These are phyloP conservation scores for Neofusicoccum ribis DNA, from an alignment of 2,329 filamentous ascomycete genomes.

Conservation along the genomic window DNA sequence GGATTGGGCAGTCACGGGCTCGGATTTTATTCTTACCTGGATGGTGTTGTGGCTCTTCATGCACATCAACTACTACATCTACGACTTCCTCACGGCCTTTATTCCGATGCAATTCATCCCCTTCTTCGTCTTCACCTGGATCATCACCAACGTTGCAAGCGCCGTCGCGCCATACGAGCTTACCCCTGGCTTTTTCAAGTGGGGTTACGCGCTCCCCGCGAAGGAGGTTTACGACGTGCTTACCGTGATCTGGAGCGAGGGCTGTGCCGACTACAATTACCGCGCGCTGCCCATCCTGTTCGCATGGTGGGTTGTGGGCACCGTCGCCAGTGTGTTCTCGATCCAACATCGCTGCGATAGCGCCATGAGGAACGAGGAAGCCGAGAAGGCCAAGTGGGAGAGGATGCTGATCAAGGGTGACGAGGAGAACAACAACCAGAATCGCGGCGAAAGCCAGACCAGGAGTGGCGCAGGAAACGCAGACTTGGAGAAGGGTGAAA, in stretches of 20 bases:
- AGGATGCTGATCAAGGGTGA: conserved; percentile 9
- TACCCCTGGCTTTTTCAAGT: conserved; percentile 39
- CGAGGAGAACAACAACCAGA: neutral
- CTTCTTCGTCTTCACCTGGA: conserved; percentile 46
- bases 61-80: conserved; percentile 43
- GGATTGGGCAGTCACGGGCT: conserved; percentile 38
- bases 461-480: neutral
- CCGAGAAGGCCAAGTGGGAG: conserved; percentile 10
- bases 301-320: conserved; percentile 37
- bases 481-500: conserved; percentile 2
- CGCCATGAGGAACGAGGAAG: neutral
- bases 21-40: conserved; percentile 44
- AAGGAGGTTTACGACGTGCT: conserved; percentile 42
- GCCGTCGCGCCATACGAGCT: conserved; percentile 45
- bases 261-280: conserved; percentile 43
- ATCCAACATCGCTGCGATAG: neutral
- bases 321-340: neutral
- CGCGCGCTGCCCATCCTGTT: conserved; percentile 47
- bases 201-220: conserved; percentile 41
- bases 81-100: conserved; percentile 44
- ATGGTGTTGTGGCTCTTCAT: conserved; percentile 44
- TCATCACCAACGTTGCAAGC: conserved; percentile 43
- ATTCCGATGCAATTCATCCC: conserved; percentile 40
- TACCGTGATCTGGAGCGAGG: conserved; percentile 43
- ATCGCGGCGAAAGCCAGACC: neutral